A percentile compares a stretch with the other conserved stretches of the same genome.
phyloP scores from a whole-genome alignment of 306 rosid species.

The Hippophae rhamnoides region DNA sequence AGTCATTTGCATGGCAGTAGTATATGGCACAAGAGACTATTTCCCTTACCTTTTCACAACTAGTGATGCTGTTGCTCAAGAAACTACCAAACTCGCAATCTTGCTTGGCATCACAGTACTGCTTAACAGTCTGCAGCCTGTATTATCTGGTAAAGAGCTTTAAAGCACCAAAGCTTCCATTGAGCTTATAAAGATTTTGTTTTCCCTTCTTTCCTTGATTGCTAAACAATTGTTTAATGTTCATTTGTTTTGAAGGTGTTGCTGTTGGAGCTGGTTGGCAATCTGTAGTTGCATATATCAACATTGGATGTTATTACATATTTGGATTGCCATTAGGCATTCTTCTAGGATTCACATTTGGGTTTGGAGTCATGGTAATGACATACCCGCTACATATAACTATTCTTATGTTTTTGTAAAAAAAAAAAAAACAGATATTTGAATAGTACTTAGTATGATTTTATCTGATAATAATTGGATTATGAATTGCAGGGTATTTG shows the following conservation, averaged over 20 bases:
- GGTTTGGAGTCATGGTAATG: constrained; percentile 49
- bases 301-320: constrained; percentile 56
- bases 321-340: constrained; percentile 77
- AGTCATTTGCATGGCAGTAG: constrained; percentile 31
- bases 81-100: constrained; percentile 57
- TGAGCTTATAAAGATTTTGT: background rate
- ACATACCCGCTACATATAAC: too few relatives aligned
- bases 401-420: too few relatives aligned
- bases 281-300: constrained; percentile 66
- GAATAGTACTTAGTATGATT: background rate
- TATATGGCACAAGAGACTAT: constrained; percentile 36
- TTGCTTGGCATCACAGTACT: constrained; percentile 52
- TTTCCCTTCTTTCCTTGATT: background rate
- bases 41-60: constrained; percentile 61
- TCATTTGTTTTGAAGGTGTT: constrained; percentile 38
- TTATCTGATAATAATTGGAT: background rate
- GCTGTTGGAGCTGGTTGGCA: constrained; percentile 95
- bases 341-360: constrained; percentile 52
- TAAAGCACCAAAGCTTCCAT: background rate
- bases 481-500: constrained; percentile 53
- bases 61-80: constrained; percentile 50
- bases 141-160: constrained; percentile 47
- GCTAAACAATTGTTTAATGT: background rate
- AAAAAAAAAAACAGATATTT: background rate
- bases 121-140: constrained; percentile 68